These are phyloP conservation scores for Nemania serpens DNA, from an alignment of 2,329 filamentous ascomycete species.

Conservation along the genomic window DNA sequence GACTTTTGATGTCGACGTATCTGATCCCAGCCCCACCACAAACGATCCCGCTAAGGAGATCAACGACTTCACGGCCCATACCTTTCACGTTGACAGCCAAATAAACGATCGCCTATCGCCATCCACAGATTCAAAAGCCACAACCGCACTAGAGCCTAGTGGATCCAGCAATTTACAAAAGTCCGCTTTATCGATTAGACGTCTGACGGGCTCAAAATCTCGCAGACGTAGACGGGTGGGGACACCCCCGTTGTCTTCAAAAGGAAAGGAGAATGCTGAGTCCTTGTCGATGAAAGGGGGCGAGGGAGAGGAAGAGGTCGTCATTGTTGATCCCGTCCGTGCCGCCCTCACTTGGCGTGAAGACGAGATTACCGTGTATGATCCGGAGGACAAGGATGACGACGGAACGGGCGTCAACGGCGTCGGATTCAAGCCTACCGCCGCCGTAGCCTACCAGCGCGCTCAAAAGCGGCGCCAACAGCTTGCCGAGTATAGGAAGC, in stretches of 20 bases:
- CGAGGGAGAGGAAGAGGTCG: slow-evolving; percentile 38
- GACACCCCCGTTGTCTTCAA: slow-evolving; percentile 37
- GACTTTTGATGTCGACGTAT: slow-evolving; percentile 37
- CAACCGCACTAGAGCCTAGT: slow-evolving; percentile 23
- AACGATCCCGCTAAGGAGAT: slow-evolving; percentile 15
- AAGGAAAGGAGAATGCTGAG: slow-evolving; percentile 29
- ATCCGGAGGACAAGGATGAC: slow-evolving; percentile 67
- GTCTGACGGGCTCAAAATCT: slow-evolving; percentile 46
- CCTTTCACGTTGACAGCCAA: slow-evolving; percentile 23
- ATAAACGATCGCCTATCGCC: slow-evolving; percentile 29
- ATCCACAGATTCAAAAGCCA: slow-evolving; percentile 33
- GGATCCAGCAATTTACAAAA: slow-evolving; percentile 38
- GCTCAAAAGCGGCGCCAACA: slow-evolving; percentile 63
- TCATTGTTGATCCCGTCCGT: slow-evolving; percentile 58
- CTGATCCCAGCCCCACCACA: slow-evolving; percentile 7
- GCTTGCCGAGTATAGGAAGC: slow-evolving; percentile 64
- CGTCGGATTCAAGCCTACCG: slow-evolving; percentile 68
- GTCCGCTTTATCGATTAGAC: slow-evolving; percentile 47
- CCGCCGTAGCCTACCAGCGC: slow-evolving; percentile 62
- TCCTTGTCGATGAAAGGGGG: slow-evolving; percentile 39
- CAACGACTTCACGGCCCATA: slow-evolving; percentile 16
- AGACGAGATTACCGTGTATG: slow-evolving; percentile 69
- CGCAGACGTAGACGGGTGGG: slow-evolving; percentile 38
- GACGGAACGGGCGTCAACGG: slow-evolving; percentile 71
- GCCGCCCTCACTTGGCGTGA: slow-evolving; percentile 70